A percentile compares a stretch with the other conserved stretches of the same genome.
These are phyloP conservation scores for Hondaea fermentalgiana DNA, from an alignment of 108 stramenopile species.

Conservation along the genomic window DNA sequence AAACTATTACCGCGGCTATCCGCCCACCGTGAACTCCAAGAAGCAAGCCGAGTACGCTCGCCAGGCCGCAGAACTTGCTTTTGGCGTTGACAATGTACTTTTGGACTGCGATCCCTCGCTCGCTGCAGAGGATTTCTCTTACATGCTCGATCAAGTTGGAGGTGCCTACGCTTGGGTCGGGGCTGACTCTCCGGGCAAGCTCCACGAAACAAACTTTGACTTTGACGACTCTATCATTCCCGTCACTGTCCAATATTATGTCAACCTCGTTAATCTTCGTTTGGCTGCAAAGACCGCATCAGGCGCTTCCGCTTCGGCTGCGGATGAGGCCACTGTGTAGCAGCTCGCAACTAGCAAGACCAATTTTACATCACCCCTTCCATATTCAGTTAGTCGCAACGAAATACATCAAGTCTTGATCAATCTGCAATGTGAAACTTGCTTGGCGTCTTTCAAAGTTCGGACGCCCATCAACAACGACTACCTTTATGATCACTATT, in stretches of 20 bases:
- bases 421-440: no score
- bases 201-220: slow-evolving; percentile 74
- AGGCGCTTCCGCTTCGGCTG: no score
- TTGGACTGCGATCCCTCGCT: slow-evolving; percentile 65
- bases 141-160: slow-evolving; percentile 64
- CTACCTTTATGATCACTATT: no score
- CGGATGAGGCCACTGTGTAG: no score
- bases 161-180: slow-evolving; percentile 67
- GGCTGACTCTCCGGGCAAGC: slow-evolving; percentile 53
- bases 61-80: slow-evolving; percentile 57
- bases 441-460: no score
- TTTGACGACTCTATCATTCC: slow-evolving; percentile 67
- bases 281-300: background rate
- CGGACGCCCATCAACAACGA: no score
- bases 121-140: slow-evolving; percentile 85
- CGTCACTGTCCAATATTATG: slow-evolving; percentile 65
- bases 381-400: no score
- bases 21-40: slow-evolving; percentile 72
- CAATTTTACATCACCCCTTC: no score
- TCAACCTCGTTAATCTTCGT: slow-evolving; percentile 47
- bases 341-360: no score
- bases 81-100: slow-evolving; percentile 36
- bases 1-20: slow-evolving; percentile 64
- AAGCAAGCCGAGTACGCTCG: slow-evolving; percentile 58
- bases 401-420: no score